These are phyloP conservation scores for Ostreobium quekettii DNA, from an alignment of 139 green algal genomes.

Conservation along the genomic window DNA sequence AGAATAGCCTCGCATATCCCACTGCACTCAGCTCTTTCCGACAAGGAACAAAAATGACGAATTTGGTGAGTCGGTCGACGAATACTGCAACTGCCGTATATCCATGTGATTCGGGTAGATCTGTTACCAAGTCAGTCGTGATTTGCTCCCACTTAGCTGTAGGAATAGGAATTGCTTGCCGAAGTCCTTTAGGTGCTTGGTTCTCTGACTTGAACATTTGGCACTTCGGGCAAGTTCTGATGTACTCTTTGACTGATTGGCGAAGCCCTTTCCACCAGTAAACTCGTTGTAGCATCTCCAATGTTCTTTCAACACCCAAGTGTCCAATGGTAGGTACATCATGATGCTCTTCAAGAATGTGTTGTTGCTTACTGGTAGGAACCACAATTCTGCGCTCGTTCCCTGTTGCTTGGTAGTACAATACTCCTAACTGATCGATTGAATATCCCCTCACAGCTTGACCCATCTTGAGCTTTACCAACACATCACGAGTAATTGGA, in stretches of 20 bases:
- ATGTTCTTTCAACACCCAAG: neutral
- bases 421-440: neutral
- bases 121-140: constrained; percentile 47
- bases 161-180: constrained; percentile 37
- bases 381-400: neutral
- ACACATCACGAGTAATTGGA: neutral
- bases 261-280: constrained; percentile 2
- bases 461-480: neutral
- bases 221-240: constrained; percentile 8
- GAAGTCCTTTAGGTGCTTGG: constrained; percentile 19
- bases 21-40: constrained; percentile 23
- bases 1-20: constrained; percentile 24
- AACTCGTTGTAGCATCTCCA: neutral
- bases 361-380: neutral
- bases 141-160: constrained; percentile 28
- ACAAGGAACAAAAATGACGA: constrained; percentile 32
- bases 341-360: neutral
- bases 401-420: neutral
- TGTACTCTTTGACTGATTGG: neutral
- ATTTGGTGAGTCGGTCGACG: constrained; percentile 48
- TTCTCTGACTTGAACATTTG: constrained; percentile 20
- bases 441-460: neutral
- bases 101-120: constrained; percentile 27
- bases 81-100: constrained; percentile 39
- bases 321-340: neutral